A percentile compares a stretch with the other conserved stretches of the same genome.
phyloP scores from a whole-genome alignment of 768 basidiomycete genomes.

The Kwoniella botswanensis region DNA sequence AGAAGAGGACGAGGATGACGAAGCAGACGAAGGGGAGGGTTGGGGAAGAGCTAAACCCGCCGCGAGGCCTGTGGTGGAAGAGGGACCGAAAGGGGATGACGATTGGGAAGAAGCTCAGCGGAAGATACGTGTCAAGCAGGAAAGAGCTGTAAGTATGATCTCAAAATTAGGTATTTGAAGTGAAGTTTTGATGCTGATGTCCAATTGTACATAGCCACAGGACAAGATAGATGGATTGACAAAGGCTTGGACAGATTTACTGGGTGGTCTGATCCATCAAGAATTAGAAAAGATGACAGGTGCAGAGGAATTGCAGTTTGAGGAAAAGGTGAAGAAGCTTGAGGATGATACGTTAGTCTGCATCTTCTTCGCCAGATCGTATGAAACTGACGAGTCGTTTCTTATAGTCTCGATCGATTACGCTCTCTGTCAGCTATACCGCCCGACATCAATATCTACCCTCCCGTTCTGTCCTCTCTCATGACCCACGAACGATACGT shows the following conservation, averaged over 20 bases:
- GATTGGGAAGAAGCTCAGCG: constrained; percentile 56
- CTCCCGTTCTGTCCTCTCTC: constrained; percentile 41
- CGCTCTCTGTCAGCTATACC: constrained; percentile 44
- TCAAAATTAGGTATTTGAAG: background rate
- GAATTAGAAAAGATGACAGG: constrained; percentile 44
- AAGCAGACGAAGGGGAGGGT: constrained; percentile 30
- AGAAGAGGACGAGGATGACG: constrained; percentile 30
- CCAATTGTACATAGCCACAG: constrained; percentile 28
- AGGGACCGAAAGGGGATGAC: constrained; percentile 28
- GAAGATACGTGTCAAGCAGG: constrained; percentile 38
- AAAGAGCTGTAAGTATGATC: constrained; percentile 47
- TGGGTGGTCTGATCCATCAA: constrained; percentile 34
- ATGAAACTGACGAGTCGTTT: background rate
- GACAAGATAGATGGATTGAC: constrained; percentile 37
- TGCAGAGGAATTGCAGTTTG: constrained; percentile 33
- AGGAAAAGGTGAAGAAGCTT: constrained; percentile 30
- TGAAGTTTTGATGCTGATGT: background rate
- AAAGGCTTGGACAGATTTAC: constrained; percentile 40
- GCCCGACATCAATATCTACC: constrained; percentile 49
- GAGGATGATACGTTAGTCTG: constrained; percentile 34
- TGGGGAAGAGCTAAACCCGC: constrained; percentile 32
- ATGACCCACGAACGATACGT: constrained; percentile 45
- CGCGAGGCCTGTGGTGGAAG: background rate
- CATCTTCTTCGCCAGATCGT: background rate
- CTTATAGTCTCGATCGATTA: constrained; percentile 29